Evolutionary conservation across 495 filamentous ascomycete species (phyloP).

Genomic region (Poronia punctata): DNA sequence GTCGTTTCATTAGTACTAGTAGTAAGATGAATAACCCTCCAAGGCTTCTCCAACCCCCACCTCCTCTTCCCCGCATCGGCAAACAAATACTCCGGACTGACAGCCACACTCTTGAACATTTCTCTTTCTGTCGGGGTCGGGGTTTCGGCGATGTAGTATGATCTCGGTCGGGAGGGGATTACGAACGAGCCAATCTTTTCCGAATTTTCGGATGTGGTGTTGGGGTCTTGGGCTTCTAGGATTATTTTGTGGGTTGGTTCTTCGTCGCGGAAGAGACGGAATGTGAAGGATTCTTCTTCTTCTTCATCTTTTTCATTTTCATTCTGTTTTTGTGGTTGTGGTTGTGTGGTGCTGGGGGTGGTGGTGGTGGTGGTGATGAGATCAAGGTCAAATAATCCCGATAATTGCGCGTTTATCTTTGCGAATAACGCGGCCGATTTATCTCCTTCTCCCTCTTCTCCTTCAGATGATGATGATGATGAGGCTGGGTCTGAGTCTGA

Average conservation of each 20-base stretch:
- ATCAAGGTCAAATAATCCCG: conserved; percentile 31
- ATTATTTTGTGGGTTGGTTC: conserved; percentile 29
- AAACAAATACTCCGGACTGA: conserved; percentile 39
- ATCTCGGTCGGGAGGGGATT: conserved; percentile 30
- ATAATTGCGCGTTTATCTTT: conserved; percentile 37
- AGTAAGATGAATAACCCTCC: conserved; percentile 41
- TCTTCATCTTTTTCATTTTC: conserved; percentile 9
- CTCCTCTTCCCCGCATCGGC: conserved; percentile 31
- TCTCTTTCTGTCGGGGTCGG: conserved; percentile 19
- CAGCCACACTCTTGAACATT: conserved; percentile 34
- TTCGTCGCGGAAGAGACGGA: conserved; percentile 46
- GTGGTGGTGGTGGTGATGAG: no score
- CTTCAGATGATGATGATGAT: no score
- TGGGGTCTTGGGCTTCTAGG: conserved; percentile 19
- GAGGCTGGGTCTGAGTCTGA: conserved; percentile 18
- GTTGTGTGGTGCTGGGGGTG: no score
- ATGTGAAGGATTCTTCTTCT: conserved; percentile 38
- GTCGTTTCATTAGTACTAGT: conserved; percentile 9
- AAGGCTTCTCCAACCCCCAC: conserved; percentile 50
- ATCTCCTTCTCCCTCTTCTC: conserved; percentile 15
- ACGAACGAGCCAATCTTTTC: conserved; percentile 38
- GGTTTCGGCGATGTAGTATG: conserved; percentile 38
- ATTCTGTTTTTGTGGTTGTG: no score
- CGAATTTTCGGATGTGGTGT: conserved; percentile 17
- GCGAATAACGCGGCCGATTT: conserved; percentile 24